These are phyloP conservation scores for Clarkia xantiana DNA, from an alignment of 345 rosid species.

Conservation along the genomic window DNA sequence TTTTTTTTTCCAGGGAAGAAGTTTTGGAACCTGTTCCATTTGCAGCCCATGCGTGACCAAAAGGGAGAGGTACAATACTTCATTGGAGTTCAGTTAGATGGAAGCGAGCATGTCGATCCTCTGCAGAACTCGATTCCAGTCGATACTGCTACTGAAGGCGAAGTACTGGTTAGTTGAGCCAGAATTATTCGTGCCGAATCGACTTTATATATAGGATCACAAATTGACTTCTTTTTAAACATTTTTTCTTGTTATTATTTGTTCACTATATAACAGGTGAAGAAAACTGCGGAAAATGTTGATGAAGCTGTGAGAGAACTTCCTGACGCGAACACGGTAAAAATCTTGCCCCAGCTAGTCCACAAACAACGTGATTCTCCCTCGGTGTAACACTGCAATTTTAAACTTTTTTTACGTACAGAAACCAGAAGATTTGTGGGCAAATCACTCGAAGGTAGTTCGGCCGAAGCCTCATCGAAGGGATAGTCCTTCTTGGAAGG, in stretches of 20 bases:
- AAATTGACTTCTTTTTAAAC: not conserved
- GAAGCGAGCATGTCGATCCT: slow-evolving; percentile 87
- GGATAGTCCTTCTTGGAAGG: slow-evolving; percentile 60
- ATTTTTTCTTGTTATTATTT: slow-evolving; percentile 1
- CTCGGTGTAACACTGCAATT: no score
- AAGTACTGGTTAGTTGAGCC: slow-evolving; percentile 36
- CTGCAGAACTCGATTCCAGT: slow-evolving; percentile 53
- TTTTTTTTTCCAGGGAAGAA: slow-evolving; percentile 56
- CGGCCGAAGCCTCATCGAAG: slow-evolving; percentile 80
- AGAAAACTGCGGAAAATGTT: slow-evolving; percentile 72
- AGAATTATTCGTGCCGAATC: no score
- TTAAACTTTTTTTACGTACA: slow-evolving; percentile 18
- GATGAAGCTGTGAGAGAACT: slow-evolving; percentile 89
- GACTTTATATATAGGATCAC: not conserved
- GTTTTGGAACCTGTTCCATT: slow-evolving; percentile 95
- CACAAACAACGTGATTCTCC: not conserved
- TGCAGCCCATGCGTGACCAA: slow-evolving; percentile 99
- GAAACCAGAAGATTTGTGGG: slow-evolving; percentile 96
- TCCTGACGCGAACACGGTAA: slow-evolving; percentile 90
- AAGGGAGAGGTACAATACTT: slow-evolving; percentile 99
- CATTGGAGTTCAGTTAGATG: slow-evolving; percentile 92
- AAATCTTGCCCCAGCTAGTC: slow-evolving; percentile 1
- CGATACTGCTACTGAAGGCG: slow-evolving; percentile 46
- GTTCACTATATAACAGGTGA: slow-evolving; percentile 39
- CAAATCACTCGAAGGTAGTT: slow-evolving; percentile 68